Base-by-base conservation (phyloP, 73 alveolate species). In the Effrenium voratum region DNA sequence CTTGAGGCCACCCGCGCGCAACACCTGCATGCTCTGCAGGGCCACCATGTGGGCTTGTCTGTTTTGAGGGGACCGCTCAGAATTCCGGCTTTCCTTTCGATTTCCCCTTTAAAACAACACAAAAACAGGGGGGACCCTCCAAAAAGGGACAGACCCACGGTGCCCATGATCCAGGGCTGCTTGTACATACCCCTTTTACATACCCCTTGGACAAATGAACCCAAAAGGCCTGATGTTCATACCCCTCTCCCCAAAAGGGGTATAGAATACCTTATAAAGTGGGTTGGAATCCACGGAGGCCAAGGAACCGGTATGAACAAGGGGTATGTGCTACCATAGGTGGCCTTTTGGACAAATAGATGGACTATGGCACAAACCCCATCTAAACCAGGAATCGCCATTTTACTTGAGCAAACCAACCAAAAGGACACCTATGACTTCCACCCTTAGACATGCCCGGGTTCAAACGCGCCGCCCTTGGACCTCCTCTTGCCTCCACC, bases 1-100 rank as follows among this genome's bases (percentile, higher is more conserved):
- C 87, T 90, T 90, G 34, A 85, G 81, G 24, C 75, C 81, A 8
- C 94, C 82, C 2, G 82, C 94, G 28, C 94, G 94, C 10, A 85
- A 63, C 60, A 85, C 94, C 94, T 85, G 75, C 36, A n/a, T n/a
- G n/a, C n/a, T n/a, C n/a, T n/a, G n/a, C n/a, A n/a, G n/a, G n/a
- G n/a, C n/a, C n/a, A n/a, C n/a, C n/a, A n/a, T n/a, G n/a, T n/a
- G n/a, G n/a, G n/a, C n/a, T n/a, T n/a, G n/a, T n/a, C n/a, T n/a
- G n/a, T n/a, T n/a, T n/a, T n/a, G n/a, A n/a, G n/a, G n/a, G n/a
- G n/a, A n/a, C n/a, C n/a, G n/a, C n/a, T n/a, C n/a, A n/a, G n/a
- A n/a, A n/a, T n/a, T n/a, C n/a, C n/a, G n/a, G n/a, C n/a, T n/a
- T n/a, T n/a, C n/a, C n/a, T n/a, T n/a, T n/a, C n/a, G n/a, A n/a